Conservation (phyloP, 2,329 filamentous ascomycete genomes). For the Alternaria sp. region DNA sequence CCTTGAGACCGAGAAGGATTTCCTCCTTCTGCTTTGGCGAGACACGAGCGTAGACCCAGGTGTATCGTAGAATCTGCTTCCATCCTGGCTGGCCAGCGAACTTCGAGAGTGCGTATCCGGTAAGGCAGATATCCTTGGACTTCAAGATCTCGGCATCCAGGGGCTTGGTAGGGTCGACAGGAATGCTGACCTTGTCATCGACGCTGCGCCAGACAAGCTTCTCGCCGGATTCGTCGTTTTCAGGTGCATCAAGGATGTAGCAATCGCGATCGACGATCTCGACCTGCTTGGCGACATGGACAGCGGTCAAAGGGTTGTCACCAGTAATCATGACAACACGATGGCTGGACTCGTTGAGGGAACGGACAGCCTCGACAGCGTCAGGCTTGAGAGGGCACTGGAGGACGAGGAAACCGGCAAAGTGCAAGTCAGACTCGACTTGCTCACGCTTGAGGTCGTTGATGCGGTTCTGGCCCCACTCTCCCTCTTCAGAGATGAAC, state of each 20-base stretch:
- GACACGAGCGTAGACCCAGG: constrained; percentile 98
- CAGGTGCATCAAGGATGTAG: constrained; percentile 91
- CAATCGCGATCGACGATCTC: constrained; percentile 97
- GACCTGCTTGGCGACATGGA: constrained; percentile 92
- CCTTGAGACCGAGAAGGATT: constrained; percentile 94
- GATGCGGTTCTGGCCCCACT: constrained; percentile 82
- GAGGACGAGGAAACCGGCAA: constrained; percentile 94
- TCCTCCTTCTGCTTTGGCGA: constrained; percentile 99
- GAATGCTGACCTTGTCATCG: constrained; percentile 85
- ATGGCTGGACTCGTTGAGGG: constrained; percentile 99
- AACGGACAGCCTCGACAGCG: constrained; percentile 89
- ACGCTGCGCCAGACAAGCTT: constrained; percentile 93
- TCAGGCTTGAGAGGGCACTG: constrained; percentile 97
- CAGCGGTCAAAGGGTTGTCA: constrained; percentile 94
- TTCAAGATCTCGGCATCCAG: constrained; percentile 82
- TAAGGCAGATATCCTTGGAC: constrained; percentile 91
- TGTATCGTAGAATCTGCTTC: constrained; percentile 78
- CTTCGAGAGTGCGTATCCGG: constrained; percentile 89
- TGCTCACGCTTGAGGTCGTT: constrained; percentile 95
- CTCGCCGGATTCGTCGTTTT: constrained; percentile 81
- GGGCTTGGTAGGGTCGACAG: constrained; percentile 81
- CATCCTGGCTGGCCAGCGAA: constrained; percentile 83
- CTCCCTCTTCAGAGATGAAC: constrained; percentile 79
- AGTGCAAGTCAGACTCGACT: constrained; percentile 81
- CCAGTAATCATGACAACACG: constrained; percentile 99